These are phyloP conservation scores for Candida palmyrensis DNA, from an alignment of 805 yeast species.

Conservation along the genomic window DNA sequence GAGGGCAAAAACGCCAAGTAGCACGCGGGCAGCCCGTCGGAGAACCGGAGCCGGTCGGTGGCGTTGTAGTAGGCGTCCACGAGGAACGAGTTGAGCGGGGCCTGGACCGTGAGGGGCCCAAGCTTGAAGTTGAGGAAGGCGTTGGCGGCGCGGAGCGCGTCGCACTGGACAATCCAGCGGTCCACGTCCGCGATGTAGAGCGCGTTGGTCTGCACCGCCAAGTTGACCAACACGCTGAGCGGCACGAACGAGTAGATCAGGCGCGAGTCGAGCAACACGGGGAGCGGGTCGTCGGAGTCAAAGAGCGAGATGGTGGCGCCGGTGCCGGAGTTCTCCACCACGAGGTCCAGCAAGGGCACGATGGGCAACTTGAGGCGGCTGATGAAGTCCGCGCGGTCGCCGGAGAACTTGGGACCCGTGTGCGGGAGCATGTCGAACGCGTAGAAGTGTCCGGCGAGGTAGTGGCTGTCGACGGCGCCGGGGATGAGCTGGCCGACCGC, in stretches of 20 bases:
- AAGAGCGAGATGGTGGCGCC: slow-evolving; percentile 21
- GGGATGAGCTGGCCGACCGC: slow-evolving; percentile 39
- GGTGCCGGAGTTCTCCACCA: slow-evolving; percentile 22
- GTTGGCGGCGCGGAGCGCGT: slow-evolving; percentile 34
- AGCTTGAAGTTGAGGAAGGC: slow-evolving; percentile 52
- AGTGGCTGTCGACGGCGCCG: slow-evolving; percentile 53
- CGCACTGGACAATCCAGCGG: slow-evolving; percentile 63
- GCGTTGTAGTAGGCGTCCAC: slow-evolving; percentile 30
- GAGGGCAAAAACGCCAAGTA: slow-evolving; percentile 47
- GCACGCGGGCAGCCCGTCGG: slow-evolving; percentile 56
- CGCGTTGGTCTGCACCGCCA: slow-evolving; percentile 70
- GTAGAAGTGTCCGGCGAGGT: slow-evolving; percentile 43
- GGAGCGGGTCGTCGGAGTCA: slow-evolving; percentile 24
- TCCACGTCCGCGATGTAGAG: slow-evolving; percentile 42
- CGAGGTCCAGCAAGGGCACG: slow-evolving; percentile 19
- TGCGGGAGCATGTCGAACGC: slow-evolving; percentile 47
- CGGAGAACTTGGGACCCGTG: slow-evolving; percentile 41
- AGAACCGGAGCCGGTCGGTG: slow-evolving; percentile 36
- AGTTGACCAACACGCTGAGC: slow-evolving; percentile 46
- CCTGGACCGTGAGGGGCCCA: slow-evolving; percentile 45
- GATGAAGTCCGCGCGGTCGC: slow-evolving; percentile 6
- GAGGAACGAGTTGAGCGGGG: slow-evolving; percentile 48
- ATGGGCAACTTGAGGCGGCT: slow-evolving; percentile 23
- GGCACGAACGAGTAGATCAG: slow-evolving; percentile 49
- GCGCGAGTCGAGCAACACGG: slow-evolving; percentile 59